Conservation (phyloP, 2,329 filamentous ascomycete species). For the Bipolaris oryzae region DNA sequence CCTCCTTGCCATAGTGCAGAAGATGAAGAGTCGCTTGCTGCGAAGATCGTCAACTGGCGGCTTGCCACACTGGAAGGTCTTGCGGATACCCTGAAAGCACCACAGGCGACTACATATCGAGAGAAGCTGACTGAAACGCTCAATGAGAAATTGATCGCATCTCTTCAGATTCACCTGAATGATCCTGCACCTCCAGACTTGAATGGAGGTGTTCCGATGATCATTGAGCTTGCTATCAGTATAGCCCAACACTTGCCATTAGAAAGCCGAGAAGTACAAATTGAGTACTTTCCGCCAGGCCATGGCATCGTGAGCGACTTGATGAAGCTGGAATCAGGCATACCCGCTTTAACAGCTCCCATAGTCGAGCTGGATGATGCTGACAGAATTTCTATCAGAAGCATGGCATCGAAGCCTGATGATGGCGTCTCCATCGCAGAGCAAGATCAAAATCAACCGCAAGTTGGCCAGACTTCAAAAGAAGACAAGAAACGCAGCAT, state of each 20-base stretch:
- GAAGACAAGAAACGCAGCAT: conserved; percentile 50
- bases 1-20: conserved; percentile 77
- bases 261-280: conserved; percentile 87
- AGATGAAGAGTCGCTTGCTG: conserved; percentile 84
- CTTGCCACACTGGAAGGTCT: conserved; percentile 94
- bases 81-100: conserved; percentile 69
- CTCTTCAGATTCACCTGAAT: conserved; percentile 73
- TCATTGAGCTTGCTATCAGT: conserved; percentile 86
- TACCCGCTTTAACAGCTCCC: conserved; percentile 54
- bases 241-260: conserved; percentile 86
- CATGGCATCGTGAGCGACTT: conserved; percentile 70
- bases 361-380: conserved; percentile 50
- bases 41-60: conserved; percentile 90
- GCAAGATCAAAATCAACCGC: conserved; percentile 44
- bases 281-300: conserved; percentile 84
- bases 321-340: conserved; percentile 80
- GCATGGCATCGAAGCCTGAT: conserved; percentile 41
- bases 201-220: conserved; percentile 88
- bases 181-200: conserved; percentile 80
- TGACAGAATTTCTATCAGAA: conserved; percentile 48
- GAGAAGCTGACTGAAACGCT: conserved; percentile 62
- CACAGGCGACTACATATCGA: conserved; percentile 70
- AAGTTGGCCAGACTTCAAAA: conserved; percentile 30
- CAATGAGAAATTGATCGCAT: conserved; percentile 71
- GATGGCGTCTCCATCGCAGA: conserved; percentile 38